These are phyloP conservation scores for Malus hybrid DNA, from an alignment of 331 rosid genomes.

Conservation along the genomic window DNA sequence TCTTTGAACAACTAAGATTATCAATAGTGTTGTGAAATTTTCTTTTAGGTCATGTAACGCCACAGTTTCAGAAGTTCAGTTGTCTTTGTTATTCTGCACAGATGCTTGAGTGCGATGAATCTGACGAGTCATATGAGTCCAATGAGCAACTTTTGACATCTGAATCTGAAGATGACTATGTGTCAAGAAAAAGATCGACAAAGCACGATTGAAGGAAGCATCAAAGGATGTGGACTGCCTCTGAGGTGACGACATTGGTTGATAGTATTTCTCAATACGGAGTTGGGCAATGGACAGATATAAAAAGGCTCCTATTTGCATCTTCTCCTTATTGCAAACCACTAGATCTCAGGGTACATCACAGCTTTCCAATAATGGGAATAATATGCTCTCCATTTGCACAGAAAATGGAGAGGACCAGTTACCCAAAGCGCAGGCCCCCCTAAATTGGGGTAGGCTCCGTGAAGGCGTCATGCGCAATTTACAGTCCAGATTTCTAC, in stretches of 20 bases:
- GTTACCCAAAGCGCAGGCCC: not conserved
- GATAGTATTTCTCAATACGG: slow-evolving; percentile 93
- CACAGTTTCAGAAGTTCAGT: not conserved
- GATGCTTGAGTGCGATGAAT: slow-evolving; percentile 27
- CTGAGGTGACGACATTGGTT: slow-evolving; percentile 73
- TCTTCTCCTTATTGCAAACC: slow-evolving; percentile 77
- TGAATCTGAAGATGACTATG: slow-evolving; percentile 45
- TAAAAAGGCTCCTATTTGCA: slow-evolving; percentile 64
- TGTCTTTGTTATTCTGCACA: slow-evolving; percentile 5
- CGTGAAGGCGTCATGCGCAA: too few species aligned
- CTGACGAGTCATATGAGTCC: not conserved
- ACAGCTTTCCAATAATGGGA: not conserved
- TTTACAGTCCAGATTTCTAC: not conserved
- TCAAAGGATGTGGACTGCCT: slow-evolving; percentile 83
- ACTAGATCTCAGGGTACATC: slow-evolving; percentile 82
- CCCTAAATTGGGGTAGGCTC: not conserved
- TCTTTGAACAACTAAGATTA: not conserved
- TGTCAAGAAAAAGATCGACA: slow-evolving; percentile 31
- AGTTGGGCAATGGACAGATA: slow-evolving; percentile 93
- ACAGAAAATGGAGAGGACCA: not conserved
- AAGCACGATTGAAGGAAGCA: slow-evolving; percentile 73
- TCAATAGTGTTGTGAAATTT: not conserved
- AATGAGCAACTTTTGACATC: slow-evolving; percentile 35
- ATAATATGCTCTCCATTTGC: not conserved
- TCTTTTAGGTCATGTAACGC: not conserved